A percentile compares a stretch with the other conserved stretches of the same genome.
Conservation (phyloP, 257 asterid genomes). For the Ophiorrhiza pumila region DNA sequence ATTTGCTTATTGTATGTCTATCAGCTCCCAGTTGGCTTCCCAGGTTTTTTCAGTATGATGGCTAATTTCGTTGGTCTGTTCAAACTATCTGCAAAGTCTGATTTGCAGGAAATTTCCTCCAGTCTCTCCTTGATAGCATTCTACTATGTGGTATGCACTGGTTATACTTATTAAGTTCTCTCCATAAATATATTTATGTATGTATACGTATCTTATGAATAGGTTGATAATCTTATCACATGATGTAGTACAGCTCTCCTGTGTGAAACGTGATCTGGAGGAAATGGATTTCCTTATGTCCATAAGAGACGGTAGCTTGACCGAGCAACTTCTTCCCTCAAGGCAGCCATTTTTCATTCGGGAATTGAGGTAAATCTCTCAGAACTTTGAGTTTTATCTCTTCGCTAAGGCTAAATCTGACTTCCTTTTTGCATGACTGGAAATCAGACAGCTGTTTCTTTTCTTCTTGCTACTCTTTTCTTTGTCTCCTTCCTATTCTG, state of each 20-base stretch:
- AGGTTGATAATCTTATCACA: conserved; percentile 11
- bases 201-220: neutral
- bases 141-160: conserved; percentile 77
- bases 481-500: neutral
- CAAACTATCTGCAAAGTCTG: conserved; percentile 56
- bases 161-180: neutral
- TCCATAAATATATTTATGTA: neutral
- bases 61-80: conserved; percentile 68
- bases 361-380: conserved; percentile 62
- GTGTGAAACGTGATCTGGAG: conserved; percentile 74
- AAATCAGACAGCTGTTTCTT: neutral
- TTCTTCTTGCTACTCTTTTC: neutral
- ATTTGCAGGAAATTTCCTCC: conserved; percentile 77
- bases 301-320: conserved; percentile 75
- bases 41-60: conserved; percentile 39
- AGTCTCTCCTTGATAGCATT: conserved; percentile 72
- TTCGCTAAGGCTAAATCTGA: neutral
- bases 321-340: conserved; percentile 92
- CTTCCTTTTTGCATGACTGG: neutral
- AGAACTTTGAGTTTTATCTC: neutral
- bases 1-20: conserved; percentile 73
- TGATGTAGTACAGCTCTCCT: conserved; percentile 63
- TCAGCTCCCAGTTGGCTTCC: conserved; percentile 78
- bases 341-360: conserved; percentile 81
- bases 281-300: conserved; percentile 96